A percentile compares a stretch with the other conserved stretches of the same genome.
These are phyloP conservation scores for Saccharomyces hybrid DNA, from an alignment of 1,139 yeast species.

Conservation along the genomic window DNA sequence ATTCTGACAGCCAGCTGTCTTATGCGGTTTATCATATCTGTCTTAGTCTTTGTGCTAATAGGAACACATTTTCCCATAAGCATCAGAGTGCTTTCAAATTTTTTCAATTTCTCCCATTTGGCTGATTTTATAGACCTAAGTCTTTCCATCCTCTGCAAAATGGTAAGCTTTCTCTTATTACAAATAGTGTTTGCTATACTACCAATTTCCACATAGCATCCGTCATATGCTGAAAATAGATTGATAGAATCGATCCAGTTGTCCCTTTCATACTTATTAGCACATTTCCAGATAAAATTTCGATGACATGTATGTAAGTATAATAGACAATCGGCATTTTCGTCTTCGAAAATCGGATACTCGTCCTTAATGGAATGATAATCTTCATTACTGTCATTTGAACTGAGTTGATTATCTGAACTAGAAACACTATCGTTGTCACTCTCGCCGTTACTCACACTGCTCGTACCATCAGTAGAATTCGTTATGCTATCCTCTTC, in stretches of 20 bases:
- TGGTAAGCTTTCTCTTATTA: constrained; percentile 19
- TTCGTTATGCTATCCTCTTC: not conserved
- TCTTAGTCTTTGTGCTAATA: constrained; percentile 43
- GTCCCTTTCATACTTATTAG: constrained; percentile 35
- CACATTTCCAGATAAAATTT: constrained; percentile 25
- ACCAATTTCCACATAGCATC: constrained; percentile 29
- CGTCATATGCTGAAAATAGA: constrained; percentile 44
- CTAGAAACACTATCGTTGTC: not conserved
- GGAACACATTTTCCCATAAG: constrained; percentile 45
- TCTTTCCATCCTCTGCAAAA: constrained; percentile 29
- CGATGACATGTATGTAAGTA: constrained; percentile 31
- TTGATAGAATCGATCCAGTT: constrained; percentile 55
- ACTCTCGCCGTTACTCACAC: not conserved
- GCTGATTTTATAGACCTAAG: constrained; percentile 31
- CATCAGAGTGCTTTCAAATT: constrained; percentile 33
- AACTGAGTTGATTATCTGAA: not conserved
- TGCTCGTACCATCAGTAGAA: not conserved
- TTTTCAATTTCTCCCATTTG: constrained; percentile 33
- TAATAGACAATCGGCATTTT: constrained; percentile 9
- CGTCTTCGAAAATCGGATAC: not conserved
- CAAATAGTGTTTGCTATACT: constrained; percentile 24
- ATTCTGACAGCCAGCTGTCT: constrained; percentile 42
- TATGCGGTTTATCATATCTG: constrained; percentile 38
- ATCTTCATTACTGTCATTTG: not conserved
- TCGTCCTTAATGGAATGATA: not conserved